Base-by-base conservation (phyloP, 352 stramenopile species). In the Albugo candida region DNA sequence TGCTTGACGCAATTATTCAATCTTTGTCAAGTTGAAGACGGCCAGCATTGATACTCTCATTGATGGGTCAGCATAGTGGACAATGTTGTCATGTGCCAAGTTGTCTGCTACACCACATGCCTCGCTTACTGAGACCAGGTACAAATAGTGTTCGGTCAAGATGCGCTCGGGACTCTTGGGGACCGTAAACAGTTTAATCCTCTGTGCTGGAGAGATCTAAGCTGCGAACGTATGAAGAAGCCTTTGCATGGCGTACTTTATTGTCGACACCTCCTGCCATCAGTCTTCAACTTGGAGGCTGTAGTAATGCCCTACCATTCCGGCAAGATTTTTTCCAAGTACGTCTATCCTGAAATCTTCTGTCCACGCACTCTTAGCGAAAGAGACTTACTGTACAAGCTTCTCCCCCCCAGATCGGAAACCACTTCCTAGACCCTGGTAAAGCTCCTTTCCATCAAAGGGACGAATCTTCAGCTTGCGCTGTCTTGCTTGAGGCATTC, bases 71-170 rank as follows among this genome's bases (percentile, higher is more conserved):
- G 38, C 38, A 43, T 43, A 43, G 8, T 24, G 17, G 3, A 43
- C 38, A 24, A 43, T 43, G 38, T 43, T 43, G 8, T 43, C 38
- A 12, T 55, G 21, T 1, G 55, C 53, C 13, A 54, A 16, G 5
- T 54, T 24, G 17, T 43, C 38, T 10, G 38, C 20, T 3, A 3
- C 20, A 10, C 13, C 36, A 6, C 43, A 41, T 14, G 49, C 42
- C 1, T 50, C 49, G 16, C 27, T 14, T 1, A 39, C 18, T 5
- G 42, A 39, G 10, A 51, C 41, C 31, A 55, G 13, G 19, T 55
- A 55, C 12, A 55, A 17, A 14, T 47, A 31, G 34, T 55, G 49
- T 3, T 55, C 49, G 2, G 45, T 41, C 49, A 27, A 55, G 21
- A 36, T 37, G 2, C 49, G 20, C 8, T 36, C 27, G 1, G 20